Evolutionary conservation across 495 filamentous ascomycete genomes (phyloP).

Genomic region (Neurospora sp.): DNA sequence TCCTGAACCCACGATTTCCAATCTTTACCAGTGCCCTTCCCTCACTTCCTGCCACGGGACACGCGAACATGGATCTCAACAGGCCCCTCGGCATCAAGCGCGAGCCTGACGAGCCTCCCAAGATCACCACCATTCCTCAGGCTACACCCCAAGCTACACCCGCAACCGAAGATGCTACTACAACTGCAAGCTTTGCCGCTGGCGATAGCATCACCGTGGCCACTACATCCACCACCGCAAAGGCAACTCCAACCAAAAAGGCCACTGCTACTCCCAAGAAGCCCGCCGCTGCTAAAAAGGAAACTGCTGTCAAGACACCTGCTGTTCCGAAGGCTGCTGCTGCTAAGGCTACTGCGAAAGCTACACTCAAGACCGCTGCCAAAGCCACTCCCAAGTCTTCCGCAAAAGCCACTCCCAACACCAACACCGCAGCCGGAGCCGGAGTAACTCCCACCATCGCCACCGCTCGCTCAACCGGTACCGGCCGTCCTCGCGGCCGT

Average conservation of each 20-base stretch:
- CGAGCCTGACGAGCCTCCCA: background rate
- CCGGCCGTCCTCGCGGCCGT: background rate
- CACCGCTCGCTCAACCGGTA: background rate
- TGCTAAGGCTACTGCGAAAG: background rate
- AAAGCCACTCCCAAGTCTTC: background rate
- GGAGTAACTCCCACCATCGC: background rate
- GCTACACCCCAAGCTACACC: background rate
- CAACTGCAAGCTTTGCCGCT: background rate
- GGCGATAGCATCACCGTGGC: background rate
- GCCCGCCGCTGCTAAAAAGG: background rate
- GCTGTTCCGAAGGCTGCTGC: background rate
- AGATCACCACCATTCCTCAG: background rate
- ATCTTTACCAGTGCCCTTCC: background rate
- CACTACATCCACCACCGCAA: background rate
- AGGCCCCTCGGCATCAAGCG: background rate
- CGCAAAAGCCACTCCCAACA: background rate
- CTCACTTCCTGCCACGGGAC: too few species aligned
- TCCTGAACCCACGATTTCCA: background rate
- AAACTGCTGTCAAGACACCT: background rate
- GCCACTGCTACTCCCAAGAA: background rate
- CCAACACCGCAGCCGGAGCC: background rate
- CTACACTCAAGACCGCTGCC: background rate
- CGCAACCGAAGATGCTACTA: background rate
- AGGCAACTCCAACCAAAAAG: background rate
- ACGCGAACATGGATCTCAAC: background rate